Conservation (phyloP, 805 yeast genomes). For the Candida railenensis region DNA sequence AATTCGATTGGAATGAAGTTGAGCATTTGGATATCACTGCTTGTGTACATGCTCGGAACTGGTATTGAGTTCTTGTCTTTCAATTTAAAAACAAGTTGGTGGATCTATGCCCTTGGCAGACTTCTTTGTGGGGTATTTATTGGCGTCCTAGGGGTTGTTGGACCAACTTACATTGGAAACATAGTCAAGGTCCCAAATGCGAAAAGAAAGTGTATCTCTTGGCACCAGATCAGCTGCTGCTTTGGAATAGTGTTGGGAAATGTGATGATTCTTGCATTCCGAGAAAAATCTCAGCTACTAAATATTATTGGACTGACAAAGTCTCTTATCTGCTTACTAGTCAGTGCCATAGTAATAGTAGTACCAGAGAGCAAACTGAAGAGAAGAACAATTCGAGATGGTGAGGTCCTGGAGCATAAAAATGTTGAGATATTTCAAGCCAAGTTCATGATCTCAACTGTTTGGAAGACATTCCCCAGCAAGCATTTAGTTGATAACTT, state of each 20-base stretch:
- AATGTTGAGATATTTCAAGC: neutral
- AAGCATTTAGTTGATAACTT: conserved; percentile 2
- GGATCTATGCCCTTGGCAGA: conserved; percentile 16
- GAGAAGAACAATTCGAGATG: neutral
- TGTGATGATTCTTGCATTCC: conserved; percentile 5
- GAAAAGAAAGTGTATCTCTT: conserved; percentile 17
- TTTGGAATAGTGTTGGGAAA: conserved; percentile 23
- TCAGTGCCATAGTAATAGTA: neutral
- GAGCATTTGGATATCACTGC: conserved; percentile 10
- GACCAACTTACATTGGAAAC: conserved; percentile 13
- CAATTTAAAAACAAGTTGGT: conserved; percentile 7
- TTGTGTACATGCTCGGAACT: conserved; percentile 18
- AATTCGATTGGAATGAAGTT: conserved; percentile 12
- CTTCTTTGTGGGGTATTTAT: conserved; percentile 20
- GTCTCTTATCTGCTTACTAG: neutral
- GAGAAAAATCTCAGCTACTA: neutral
- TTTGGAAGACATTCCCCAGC: neutral
- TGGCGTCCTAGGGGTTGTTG: conserved; percentile 22
- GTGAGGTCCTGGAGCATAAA: neutral
- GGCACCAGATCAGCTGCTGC: conserved; percentile 24
- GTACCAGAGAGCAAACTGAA: conserved; percentile 1
- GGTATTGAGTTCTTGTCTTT: conserved; percentile 12
- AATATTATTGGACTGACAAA: neutral
- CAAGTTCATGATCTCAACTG: neutral
- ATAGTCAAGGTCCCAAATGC: neutral